phyloP scores from a whole-genome alignment of 257 asterid species.

The Linaria vulgaris region DNA sequence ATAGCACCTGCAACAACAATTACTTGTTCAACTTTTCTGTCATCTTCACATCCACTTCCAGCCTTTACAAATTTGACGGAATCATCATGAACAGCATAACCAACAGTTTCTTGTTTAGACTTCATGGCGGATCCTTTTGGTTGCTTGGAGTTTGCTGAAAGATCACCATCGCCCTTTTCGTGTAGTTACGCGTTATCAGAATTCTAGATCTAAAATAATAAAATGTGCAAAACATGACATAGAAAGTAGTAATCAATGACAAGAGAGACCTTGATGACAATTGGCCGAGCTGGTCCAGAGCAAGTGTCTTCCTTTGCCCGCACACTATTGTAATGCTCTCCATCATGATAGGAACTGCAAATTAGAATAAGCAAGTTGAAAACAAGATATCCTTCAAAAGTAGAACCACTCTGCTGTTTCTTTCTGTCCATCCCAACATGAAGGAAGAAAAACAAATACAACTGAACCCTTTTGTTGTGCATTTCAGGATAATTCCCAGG shows the following conservation, averaged over 20 bases:
- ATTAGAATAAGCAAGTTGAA: conserved; percentile 17
- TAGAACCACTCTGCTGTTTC: not conserved
- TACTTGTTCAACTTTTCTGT: conserved; percentile 63
- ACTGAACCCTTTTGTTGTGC: no score
- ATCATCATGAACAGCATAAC: conserved; percentile 32
- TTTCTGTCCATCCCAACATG: not conserved
- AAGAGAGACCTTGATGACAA: conserved; percentile 66
- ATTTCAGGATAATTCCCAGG: no score
- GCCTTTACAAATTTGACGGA: conserved; percentile 54
- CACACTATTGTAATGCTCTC: conserved; percentile 92
- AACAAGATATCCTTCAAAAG: not conserved
- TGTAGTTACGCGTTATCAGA: conserved; percentile 43
- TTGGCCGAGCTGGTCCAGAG: conserved; percentile 78
- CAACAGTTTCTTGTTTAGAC: conserved; percentile 36
- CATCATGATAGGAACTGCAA: conserved; percentile 91
- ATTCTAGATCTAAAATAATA: conserved; percentile 25
- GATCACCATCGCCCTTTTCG: conserved; percentile 80
- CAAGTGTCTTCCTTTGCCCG: conserved; percentile 79
- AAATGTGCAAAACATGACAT: conserved; percentile 6
- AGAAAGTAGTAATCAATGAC: not conserved
- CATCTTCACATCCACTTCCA: conserved; percentile 75
- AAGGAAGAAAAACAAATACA: conserved; percentile 14
- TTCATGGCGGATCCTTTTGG: conserved; percentile 42
- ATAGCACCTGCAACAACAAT: not conserved
- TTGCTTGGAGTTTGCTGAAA: conserved; percentile 59